A percentile compares a stretch with the other conserved stretches of the same genome.
Conservation (phyloP, 2,329 filamentous ascomycete genomes). For the Trichoderma koningii region DNA sequence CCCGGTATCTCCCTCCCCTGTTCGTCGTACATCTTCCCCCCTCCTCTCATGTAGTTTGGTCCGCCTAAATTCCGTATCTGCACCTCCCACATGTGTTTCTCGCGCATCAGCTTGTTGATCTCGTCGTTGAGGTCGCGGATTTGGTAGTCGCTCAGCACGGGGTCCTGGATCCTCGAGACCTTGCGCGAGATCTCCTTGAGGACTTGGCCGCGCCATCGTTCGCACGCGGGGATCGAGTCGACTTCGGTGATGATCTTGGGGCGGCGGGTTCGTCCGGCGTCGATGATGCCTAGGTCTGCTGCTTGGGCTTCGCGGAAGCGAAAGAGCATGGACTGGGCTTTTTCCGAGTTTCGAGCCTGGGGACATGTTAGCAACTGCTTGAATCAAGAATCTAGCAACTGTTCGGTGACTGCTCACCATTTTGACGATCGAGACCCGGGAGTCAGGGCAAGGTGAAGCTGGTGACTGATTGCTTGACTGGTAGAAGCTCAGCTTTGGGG, state of each 20-base stretch:
- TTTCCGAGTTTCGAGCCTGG: conserved; percentile 94
- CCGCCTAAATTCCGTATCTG: conserved; percentile 95
- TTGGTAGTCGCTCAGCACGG: conserved; percentile 90
- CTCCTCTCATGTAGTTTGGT: conserved; percentile 89
- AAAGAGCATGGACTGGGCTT: conserved; percentile 99
- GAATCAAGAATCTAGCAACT: too few relatives aligned
- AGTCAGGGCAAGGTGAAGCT: background rate
- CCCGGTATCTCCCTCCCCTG: conserved; percentile 69
- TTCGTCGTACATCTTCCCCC: conserved; percentile 71
- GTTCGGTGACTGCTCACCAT: conserved; percentile 32
- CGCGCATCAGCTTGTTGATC: conserved; percentile 98
- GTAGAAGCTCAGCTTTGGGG: conserved; percentile 10
- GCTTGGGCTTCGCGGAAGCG: conserved; percentile 98
- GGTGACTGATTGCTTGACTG: background rate
- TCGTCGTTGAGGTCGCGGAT: conserved; percentile 98
- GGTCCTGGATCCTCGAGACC: conserved; percentile 92
- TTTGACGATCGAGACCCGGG: conserved; percentile 26
- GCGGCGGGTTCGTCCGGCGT: conserved; percentile 83
- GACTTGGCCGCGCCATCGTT: conserved; percentile 98
- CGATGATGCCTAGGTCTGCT: conserved; percentile 92
- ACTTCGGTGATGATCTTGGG: conserved; percentile 90
- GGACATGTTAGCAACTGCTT: conserved; percentile 11
- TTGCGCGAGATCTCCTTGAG: conserved; percentile 97
- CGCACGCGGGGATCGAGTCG: conserved; percentile 79
- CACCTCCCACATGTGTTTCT: conserved; percentile 99